Evolutionary conservation across 257 asterid genomes (phyloP), one percentile per base, ranked within the genome.

Genomic region (Penstemon newberryi): DNA sequence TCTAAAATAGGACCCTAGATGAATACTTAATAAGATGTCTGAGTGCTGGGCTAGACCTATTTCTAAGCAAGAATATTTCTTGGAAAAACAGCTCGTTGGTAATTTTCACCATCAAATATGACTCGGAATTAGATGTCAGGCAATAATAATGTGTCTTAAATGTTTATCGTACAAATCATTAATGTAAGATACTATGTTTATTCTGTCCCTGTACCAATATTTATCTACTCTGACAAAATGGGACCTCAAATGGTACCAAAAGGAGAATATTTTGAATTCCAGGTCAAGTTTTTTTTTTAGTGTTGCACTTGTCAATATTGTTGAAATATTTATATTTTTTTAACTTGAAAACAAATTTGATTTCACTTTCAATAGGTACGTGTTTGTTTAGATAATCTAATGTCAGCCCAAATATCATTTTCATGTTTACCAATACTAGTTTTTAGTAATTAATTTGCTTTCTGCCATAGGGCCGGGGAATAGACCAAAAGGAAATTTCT

Each of bases 401-500:
- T 38, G 62, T 63, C 73, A 12, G 56, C 37, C 38, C 33, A 38
- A 65, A 15, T 36, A 56, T 71, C 63, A 56, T 63, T 70, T 25
- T 73, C 78, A 52, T 61, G 69, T 13, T 60, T 37, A 72, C 55
- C 41, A 69, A 43, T 60, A 25, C 33, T 25, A 33, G 19, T 60
- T 58, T 2, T 69, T 19, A 15, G 61, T 59, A 19, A 51, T 55
- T 44, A 56, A 44, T 59, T 49, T 55, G 44, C 54, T 44, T 33
- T 44, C 33, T 5, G 8, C 8, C 36, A 56, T 45, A 40, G 18
- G 18, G 18, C 18, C 11, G 45, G 65, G 36, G 50, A 41, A 8
- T 52, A 9, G 60, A 66, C 59, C 49, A 41, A 18, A 46, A 60
- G 71, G 83, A 77, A 75, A 42, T 77, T 74, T 77, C 80, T 42